Base-by-base conservation (phyloP, 441 rosid genomes). In the Eugenia klotzschiana region DNA sequence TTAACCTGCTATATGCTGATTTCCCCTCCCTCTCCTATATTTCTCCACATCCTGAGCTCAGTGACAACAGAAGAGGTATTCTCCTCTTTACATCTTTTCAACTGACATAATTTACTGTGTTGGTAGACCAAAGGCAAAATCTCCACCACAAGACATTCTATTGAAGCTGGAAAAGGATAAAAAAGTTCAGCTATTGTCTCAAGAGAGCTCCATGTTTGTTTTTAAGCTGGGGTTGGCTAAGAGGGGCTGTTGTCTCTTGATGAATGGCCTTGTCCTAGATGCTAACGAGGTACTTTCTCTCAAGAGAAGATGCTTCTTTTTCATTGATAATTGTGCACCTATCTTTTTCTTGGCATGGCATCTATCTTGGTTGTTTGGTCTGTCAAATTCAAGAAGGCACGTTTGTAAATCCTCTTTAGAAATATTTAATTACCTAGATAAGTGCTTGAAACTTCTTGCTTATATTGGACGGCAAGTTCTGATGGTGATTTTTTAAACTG, bases 191-290 rank as follows among this genome's bases (percentile, higher is more conserved):
- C 94, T 91, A 83, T 82, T 88, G 79, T 89, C 96, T 81, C 91
- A 91, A 86, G 95, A 92, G 88, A 93, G 97, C 88, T 94, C 99
- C 86, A 84, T 93, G 91, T 93, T 90, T 90, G 98, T 96, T 83
- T 93, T 90, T 89, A 96, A 95, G 91, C 89, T 97, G 91, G 99
- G 99, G 87, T 86, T 97, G 89, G 87, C 91, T 82, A 94, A 93
- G 89, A 57, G 93, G 89, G 87, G 89, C 85, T 94, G 98, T 80
- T 89, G 92, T 87, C 90, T 96, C 82, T 88, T 97, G 93, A 94
- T 97, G 99, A 96, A 97, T 88, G 99, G 99, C 29, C 96, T 97
- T 86, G 98, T 97, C 90, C 82, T 88, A 86, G 98, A 96, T 87
- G 89, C 98, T 88, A 87, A 90, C 55, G 98, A 97, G 99, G 99